Evolutionary conservation across 176 grass and related monocot species (phyloP), one percentile per base, ranked within the genome.

Genomic region (Saccharum spontaneum): DNA sequence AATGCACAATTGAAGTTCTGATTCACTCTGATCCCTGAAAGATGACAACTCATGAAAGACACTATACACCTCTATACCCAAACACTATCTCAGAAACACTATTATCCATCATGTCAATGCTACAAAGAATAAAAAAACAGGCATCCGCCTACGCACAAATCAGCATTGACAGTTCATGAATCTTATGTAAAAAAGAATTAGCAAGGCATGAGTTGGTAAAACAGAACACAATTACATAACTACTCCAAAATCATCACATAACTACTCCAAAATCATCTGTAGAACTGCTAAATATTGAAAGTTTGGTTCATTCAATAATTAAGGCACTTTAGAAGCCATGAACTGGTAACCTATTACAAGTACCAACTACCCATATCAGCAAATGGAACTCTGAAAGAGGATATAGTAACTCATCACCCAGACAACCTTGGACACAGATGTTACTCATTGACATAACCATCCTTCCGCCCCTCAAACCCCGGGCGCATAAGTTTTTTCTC

Each of bases 401-500:
- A 84, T 14, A 87, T 6, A 73, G 17, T 17, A 63, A 75, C 44
- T 22, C 16, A 18, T 6, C 15, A 71, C 52, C 24, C 15, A 8
- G 28, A 78, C 31, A 73, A 75, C 20, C 76, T 52, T 70, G 69
- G 46, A 60, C 36, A 41, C 6, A 41, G 22, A 22, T 16, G 11
- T 89, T 76, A 97, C 71, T 88, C 70, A 2, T 98, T 95, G 49
- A 98, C 87, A 67, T 98, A 94, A 44, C 93, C 93, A 66, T 94
- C 87, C 89, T 98, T 98, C 60, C 88, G 78, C 14, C 93, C 93
- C 77, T 98, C 97, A 85, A 95, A 98, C 5, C 97, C 93, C 6
- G 96, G 93, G 23, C 91, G 84, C 91, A 94, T 94, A 50, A 94
- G 91, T 75, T 98, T 98, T 84, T 96, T 96, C 90, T 98, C 93